Conservation (phyloP, 345 rosid genomes). For the Hibiscus tridactylites region DNA sequence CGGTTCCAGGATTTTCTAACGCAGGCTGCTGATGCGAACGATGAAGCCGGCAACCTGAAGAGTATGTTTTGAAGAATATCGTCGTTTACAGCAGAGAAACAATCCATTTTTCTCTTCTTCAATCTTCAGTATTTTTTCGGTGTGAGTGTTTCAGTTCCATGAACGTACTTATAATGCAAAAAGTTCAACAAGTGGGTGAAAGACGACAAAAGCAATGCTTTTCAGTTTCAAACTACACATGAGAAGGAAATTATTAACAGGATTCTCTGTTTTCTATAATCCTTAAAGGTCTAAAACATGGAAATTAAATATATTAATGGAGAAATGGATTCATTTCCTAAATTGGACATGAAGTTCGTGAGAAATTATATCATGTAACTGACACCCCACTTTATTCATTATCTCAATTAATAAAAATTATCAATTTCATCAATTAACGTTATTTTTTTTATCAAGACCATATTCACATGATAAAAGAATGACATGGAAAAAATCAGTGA, state of each 20-base stretch:
- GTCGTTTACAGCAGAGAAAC: constrained; percentile 13
- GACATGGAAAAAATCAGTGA: no score
- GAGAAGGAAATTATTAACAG: background rate
- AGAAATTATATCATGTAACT: no score
- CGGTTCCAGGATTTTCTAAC: constrained; percentile 44
- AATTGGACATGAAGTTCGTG: background rate
- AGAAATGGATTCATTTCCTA: background rate
- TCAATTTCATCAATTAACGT: no score
- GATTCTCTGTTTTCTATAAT: background rate
- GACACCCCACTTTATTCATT: no score
- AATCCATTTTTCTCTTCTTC: background rate
- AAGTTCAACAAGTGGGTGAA: background rate
- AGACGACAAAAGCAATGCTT: background rate
- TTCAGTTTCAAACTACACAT: background rate
- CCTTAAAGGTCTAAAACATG: background rate
- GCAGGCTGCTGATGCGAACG: constrained; percentile 48
- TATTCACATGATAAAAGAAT: no score
- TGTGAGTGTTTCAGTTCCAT: background rate
- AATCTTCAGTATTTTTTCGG: background rate
- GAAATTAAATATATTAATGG: background rate
- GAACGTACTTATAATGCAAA: background rate
- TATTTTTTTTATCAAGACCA: no score
- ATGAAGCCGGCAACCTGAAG: constrained; percentile 34
- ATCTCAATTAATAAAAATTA: no score
- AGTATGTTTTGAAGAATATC: constrained; percentile 37